Evolutionary conservation across 768 basidiomycete genomes (phyloP).

Genomic region (Mrakia frigida): DNA sequence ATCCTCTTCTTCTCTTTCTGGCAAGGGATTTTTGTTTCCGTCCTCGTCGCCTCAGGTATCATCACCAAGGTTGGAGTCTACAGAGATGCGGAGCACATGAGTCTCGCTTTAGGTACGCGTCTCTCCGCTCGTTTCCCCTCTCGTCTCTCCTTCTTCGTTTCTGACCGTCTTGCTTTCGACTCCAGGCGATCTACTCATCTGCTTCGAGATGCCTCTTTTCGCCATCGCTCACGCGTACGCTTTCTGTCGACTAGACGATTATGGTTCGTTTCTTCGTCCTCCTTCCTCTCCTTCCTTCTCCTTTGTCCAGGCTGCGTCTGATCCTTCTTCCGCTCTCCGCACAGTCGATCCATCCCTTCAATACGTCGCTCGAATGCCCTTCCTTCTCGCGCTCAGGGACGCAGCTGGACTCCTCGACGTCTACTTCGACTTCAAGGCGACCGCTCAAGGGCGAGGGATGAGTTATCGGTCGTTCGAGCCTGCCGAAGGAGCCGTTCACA

Average conservation of each 20-base stretch:
- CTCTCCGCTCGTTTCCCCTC: too few relatives aligned
- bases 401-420: constrained; percentile 84
- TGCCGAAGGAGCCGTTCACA: constrained; percentile 85
- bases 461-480: constrained; percentile 96
- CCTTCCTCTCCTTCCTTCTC: not conserved
- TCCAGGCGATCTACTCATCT: constrained; percentile 72
- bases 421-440: constrained; percentile 72
- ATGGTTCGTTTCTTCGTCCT: constrained; percentile 54
- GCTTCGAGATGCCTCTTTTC: constrained; percentile 96
- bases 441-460: constrained; percentile 81
- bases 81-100: constrained; percentile 57
- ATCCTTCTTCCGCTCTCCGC: too few relatives aligned
- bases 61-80: constrained; percentile 53
- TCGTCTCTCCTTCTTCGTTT: too few relatives aligned
- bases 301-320: not conserved
- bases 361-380: constrained; percentile 62
- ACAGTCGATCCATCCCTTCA: constrained; percentile 21
- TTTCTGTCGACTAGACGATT: constrained; percentile 53
- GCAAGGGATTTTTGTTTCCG: constrained; percentile 81
- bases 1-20: constrained; percentile 98
- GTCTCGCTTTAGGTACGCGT: constrained; percentile 63
- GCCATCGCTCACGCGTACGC: constrained; percentile 93
- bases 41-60: constrained; percentile 73
- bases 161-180: too few relatives aligned
- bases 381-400: constrained; percentile 80